A percentile compares a stretch with the other conserved stretches of the same genome.
These are phyloP conservation scores for Populus pruinosa DNA, from an alignment of 345 rosid genomes.

Conservation along the genomic window DNA sequence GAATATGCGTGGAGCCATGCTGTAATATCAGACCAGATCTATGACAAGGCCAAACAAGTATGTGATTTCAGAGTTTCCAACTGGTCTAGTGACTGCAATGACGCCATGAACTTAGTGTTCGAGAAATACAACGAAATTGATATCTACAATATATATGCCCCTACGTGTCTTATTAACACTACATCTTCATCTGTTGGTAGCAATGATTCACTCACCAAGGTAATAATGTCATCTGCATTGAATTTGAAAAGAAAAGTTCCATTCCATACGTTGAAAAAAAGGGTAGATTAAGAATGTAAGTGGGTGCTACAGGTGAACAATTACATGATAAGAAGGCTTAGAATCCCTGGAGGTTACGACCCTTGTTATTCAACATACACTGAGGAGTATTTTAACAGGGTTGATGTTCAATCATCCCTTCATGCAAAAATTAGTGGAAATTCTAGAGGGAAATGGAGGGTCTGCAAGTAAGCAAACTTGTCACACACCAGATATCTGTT, in stretches of 20 bases:
- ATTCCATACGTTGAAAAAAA: too few species aligned
- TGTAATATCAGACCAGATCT: slow-evolving; percentile 46
- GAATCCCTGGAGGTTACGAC: slow-evolving; percentile 49
- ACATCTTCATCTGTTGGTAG: slow-evolving; percentile 13
- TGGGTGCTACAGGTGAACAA: slow-evolving; percentile 1
- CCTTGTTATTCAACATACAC: slow-evolving; percentile 48
- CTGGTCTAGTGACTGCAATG: slow-evolving; percentile 43
- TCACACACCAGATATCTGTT: too few species aligned
- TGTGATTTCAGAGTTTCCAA: slow-evolving; percentile 44
- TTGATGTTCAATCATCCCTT: slow-evolving; percentile 49
- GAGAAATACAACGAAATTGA: slow-evolving; percentile 46
- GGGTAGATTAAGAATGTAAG: too few species aligned
- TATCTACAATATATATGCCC: slow-evolving; percentile 59
- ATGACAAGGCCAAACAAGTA: slow-evolving; percentile 30
- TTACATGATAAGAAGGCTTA: slow-evolving; percentile 30
- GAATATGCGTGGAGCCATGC: slow-evolving; percentile 73
- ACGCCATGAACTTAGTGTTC: slow-evolving; percentile 35
- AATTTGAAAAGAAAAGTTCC: too few species aligned
- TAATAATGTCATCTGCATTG: background rate
- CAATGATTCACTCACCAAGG: background rate
- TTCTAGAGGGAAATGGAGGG: slow-evolving; percentile 31
- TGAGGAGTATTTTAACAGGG: slow-evolving; percentile 46
- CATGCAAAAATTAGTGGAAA: slow-evolving; percentile 33
- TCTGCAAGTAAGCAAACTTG: slow-evolving; percentile 44
- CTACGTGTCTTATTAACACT: slow-evolving; percentile 35